Base-by-base conservation (phyloP, 1,284 basidiomycete genomes). In the Cutaneotrichosporon spelunceum region DNA sequence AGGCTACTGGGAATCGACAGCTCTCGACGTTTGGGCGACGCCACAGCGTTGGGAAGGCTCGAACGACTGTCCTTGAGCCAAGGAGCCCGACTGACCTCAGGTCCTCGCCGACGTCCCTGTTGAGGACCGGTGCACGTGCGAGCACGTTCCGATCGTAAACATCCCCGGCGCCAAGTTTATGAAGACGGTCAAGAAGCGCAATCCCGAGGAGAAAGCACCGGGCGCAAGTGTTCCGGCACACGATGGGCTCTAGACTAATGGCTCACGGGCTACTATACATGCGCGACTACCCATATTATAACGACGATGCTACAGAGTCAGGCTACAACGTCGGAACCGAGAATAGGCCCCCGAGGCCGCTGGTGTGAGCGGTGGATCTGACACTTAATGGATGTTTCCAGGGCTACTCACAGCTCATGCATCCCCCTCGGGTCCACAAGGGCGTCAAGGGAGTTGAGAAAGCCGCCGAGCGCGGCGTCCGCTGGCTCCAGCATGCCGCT, bases 81-180 rank as follows among this genome's bases (percentile, higher is more conserved):
- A 10, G 13, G 16, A 39, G 13, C 36, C 36, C 11, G 16, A n/a
- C 47, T 57, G 10, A 55, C 34, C 33, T n/a, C 53, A 77, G 72
- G 71, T 73, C 29, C 68, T 78, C 21, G 71, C 67, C 11, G 74
- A 69, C 34, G 72, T 78, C 1, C 68, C 72, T 19, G 61, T 67
- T 34, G 61, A 62, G 10, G 68, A 75, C 33, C 60, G 74, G 54
- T 79, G 77, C 62, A 56, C 68, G 23, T 78, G 77, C 64, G 66
- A 68, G 36, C 77, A 79, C 63, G 70, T 68, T 27, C 74, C 72
- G 9, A 65, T 72, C n/a, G 64, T 53, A 23, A 53, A 53, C 52
- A 13, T 53, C 23, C 52, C 67, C 14, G 68, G 67, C 52, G 61
- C 64, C 61, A 74, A 72, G 4, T 67, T 69, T 30, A 68, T 79